These are phyloP conservation scores for Suillus occidentalis DNA, from an alignment of 768 basidiomycete species.

Conservation along the genomic window DNA sequence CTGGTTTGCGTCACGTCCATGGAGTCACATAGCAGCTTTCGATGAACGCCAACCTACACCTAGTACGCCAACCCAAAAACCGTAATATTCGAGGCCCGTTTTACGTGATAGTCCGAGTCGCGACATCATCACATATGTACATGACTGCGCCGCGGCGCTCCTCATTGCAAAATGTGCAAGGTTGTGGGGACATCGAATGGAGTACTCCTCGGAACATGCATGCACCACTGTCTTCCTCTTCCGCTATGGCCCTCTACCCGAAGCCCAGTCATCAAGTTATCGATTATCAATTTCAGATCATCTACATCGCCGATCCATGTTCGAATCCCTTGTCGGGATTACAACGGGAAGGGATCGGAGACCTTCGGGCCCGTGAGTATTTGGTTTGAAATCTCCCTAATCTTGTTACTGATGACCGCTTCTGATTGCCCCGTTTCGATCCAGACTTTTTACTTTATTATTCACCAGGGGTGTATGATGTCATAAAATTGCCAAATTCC, in stretches of 20 bases:
- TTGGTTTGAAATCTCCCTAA: not conserved
- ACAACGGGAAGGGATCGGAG: not conserved
- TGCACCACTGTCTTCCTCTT: not conserved
- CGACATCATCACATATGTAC: not conserved
- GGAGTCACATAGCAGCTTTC: not conserved
- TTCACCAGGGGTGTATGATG: not conserved
- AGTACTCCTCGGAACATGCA: not conserved
- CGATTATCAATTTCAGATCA: not conserved
- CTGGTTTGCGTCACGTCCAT: not conserved
- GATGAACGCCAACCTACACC: not conserved
- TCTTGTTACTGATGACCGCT: not conserved
- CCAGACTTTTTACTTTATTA: not conserved
- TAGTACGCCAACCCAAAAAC: not conserved
- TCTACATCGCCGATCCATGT: not conserved
- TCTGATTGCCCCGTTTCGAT: not conserved
- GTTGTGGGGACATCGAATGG: not conserved
- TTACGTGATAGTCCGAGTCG: not conserved
- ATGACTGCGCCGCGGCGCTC: not conserved
- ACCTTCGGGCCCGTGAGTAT: not conserved
- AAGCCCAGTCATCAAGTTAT: not conserved
- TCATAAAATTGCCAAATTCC: not conserved
- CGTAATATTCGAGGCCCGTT: not conserved
- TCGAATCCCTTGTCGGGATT: not conserved
- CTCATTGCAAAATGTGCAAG: not conserved
- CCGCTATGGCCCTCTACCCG: not conserved